Percentiles rank a stretch among this genome's conserved stretches.
Conservation (phyloP, 208 protist species). For the Trypanosoma melophagium region DNA sequence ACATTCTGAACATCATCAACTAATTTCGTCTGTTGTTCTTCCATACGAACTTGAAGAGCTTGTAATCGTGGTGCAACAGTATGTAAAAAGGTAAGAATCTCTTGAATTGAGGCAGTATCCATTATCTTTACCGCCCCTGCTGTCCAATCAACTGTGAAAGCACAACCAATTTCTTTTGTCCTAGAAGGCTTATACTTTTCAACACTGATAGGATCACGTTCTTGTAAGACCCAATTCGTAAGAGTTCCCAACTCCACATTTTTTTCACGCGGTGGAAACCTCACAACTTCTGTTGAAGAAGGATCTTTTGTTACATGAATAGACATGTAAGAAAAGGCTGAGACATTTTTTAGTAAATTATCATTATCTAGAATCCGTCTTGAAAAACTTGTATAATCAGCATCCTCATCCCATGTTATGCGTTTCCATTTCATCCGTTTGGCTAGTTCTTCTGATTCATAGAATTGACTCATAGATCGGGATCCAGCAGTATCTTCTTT, state of each 20-base stretch:
- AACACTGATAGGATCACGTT: constrained; percentile 63
- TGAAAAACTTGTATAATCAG: constrained; percentile 86
- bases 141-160: constrained; percentile 87
- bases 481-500: constrained; percentile 28
- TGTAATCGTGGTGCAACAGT: constrained; percentile 87
- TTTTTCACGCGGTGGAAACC: constrained; percentile 39
- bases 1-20: constrained; percentile 70
- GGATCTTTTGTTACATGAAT: constrained; percentile 86
- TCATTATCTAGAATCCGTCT: constrained; percentile 85
- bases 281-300: constrained; percentile 40
- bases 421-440: constrained; percentile 93
- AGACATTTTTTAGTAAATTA: constrained; percentile 70
- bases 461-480: constrained; percentile 74
- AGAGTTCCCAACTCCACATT: constrained; percentile 60
- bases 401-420: constrained; percentile 89
- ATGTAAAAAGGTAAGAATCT: constrained; percentile 85
- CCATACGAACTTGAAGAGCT: constrained; percentile 83
- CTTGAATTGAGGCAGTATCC: constrained; percentile 85
- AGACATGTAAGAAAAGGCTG: constrained; percentile 90
- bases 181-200: constrained; percentile 41
- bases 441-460: constrained; percentile 87
- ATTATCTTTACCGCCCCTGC: constrained; percentile 82
- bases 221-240: constrained; percentile 76
- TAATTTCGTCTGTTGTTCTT: constrained; percentile 75
- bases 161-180: constrained; percentile 25